These are phyloP conservation scores for Theileria equi DNA, from an alignment of 169 alveolate genomes.

Conservation along the genomic window DNA sequence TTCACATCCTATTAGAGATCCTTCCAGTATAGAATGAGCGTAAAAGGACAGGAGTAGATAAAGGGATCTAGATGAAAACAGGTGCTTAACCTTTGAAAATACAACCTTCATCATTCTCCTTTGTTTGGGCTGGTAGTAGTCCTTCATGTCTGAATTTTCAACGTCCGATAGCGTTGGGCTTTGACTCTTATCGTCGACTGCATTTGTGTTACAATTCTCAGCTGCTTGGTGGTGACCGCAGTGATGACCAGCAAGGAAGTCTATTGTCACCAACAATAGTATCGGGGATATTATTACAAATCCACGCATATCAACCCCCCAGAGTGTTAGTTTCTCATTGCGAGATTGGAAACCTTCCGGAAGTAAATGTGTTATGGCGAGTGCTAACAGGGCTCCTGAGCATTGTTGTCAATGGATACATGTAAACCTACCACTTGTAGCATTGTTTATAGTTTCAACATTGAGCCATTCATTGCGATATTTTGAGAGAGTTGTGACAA, in stretches of 20 bases:
- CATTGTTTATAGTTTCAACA: conserved; percentile 53
- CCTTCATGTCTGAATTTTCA: background rate
- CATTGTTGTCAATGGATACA: background rate
- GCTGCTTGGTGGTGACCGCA: conserved; percentile 18
- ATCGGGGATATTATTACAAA: conserved; percentile 54
- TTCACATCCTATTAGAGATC: conserved; percentile 47
- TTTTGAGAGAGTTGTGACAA: conserved; percentile 24
- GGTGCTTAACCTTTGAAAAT: conserved; percentile 10
- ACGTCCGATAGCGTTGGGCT: too few species aligned
- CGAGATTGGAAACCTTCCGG: conserved; percentile 60
- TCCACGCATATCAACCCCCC: conserved; percentile 44
- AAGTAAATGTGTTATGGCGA: conserved; percentile 55
- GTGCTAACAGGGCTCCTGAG: conserved; percentile 59
- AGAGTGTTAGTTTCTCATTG: conserved; percentile 1
- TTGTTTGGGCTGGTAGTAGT: too few species aligned
- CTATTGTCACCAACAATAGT: conserved; percentile 46
- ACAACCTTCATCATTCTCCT: background rate
- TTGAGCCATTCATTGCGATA: conserved; percentile 36
- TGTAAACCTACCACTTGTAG: conserved; percentile 45
- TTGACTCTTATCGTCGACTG: background rate
- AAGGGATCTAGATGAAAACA: conserved; percentile 47
- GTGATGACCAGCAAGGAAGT: conserved; percentile 60
- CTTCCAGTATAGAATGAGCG: conserved; percentile 63
- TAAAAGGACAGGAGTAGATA: conserved; percentile 53
- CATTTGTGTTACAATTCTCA: conserved; percentile 9